Evolutionary conservation across 371 early-diverging fungal genomes (phyloP).

Genomic region (Apophysomyces ossiformis): DNA sequence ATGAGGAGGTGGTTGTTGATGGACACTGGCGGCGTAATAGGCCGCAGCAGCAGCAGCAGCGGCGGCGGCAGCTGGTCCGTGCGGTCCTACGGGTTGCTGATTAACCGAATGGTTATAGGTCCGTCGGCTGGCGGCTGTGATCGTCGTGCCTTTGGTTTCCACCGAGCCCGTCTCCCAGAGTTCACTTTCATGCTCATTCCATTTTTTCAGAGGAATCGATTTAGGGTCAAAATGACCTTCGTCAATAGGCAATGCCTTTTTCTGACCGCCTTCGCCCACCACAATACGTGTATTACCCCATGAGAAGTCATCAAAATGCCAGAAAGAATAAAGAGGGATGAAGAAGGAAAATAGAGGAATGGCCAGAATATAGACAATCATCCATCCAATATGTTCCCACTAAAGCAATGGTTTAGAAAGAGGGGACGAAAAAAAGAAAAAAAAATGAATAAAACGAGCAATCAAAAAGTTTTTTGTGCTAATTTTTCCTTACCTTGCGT

Average conservation of each 20-base stretch:
- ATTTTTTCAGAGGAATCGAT: slow-evolving; percentile 71
- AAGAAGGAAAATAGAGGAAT: slow-evolving; percentile 83
- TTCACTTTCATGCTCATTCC: slow-evolving; percentile 83
- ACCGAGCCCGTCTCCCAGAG: slow-evolving; percentile 65
- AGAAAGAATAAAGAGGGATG: slow-evolving; percentile 87
- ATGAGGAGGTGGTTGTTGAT: not conserved
- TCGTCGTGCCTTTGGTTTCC: slow-evolving; percentile 48
- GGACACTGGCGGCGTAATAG: slow-evolving; percentile 1
- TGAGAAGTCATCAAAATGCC: slow-evolving; percentile 97
- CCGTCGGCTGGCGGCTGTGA: slow-evolving; percentile 28
- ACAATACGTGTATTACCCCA: slow-evolving; percentile 97
- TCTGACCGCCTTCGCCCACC: slow-evolving; percentile 74
- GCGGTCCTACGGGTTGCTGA: not conserved
- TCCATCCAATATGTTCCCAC: slow-evolving; percentile 95
- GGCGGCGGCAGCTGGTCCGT: slow-evolving; percentile 11
- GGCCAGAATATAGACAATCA: slow-evolving; percentile 88
- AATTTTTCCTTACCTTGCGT: slow-evolving; percentile 56
- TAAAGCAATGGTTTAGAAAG: slow-evolving; percentile 21
- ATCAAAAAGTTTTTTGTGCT: not conserved
- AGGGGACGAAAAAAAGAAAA: not conserved
- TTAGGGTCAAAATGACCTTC: slow-evolving; percentile 54
- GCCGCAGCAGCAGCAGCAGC: not conserved
- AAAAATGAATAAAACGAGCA: not conserved
- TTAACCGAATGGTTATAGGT: slow-evolving; percentile 10
- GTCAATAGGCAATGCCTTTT: slow-evolving; percentile 53